phyloP scores from a whole-genome alignment of 2,329 filamentous ascomycete species.

The Pestalotiopsis sp. region DNA sequence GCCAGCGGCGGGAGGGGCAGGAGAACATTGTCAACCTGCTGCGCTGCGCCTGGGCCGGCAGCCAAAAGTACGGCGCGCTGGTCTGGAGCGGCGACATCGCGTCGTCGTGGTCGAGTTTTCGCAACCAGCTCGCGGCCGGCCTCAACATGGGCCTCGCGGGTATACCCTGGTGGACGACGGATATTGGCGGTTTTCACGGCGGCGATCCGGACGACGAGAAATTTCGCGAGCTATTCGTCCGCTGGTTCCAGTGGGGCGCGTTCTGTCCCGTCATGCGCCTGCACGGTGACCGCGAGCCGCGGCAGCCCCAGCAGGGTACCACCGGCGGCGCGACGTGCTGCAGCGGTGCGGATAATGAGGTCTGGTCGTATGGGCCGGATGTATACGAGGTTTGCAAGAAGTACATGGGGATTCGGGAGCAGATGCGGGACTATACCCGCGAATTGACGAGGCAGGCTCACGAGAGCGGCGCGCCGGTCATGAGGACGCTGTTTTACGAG shows the following conservation, averaged over 20 bases:
- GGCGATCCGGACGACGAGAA: constrained; percentile 56
- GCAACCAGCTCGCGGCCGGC: constrained; percentile 63
- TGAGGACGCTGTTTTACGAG: constrained; percentile 65
- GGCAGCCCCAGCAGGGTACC: constrained; percentile 35
- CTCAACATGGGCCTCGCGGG: constrained; percentile 68
- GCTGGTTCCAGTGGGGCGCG: constrained; percentile 72
- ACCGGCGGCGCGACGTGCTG: constrained; percentile 43
- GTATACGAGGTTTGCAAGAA: constrained; percentile 62
- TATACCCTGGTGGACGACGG: constrained; percentile 71
- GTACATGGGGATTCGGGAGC: constrained; percentile 61
- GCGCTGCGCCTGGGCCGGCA: constrained; percentile 53
- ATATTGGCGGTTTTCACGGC: constrained; percentile 72
- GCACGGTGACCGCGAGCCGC: constrained; percentile 67
- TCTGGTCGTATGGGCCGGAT: constrained; percentile 67
- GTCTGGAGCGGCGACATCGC: constrained; percentile 72
- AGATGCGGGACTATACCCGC: constrained; percentile 60
- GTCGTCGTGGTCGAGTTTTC: constrained; percentile 61
- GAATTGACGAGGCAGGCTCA: constrained; percentile 62
- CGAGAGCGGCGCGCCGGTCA: constrained; percentile 61
- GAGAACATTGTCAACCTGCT: constrained; percentile 54
- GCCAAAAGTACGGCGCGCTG: constrained; percentile 65
- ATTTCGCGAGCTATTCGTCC: constrained; percentile 65
- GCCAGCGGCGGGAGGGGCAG: constrained; percentile 51
- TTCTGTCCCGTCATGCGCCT: constrained; percentile 70
- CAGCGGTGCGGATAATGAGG: constrained; percentile 61